Conservation (phyloP, 2,329 filamentous ascomycete species). For the Pyrenochaeta sp. region DNA sequence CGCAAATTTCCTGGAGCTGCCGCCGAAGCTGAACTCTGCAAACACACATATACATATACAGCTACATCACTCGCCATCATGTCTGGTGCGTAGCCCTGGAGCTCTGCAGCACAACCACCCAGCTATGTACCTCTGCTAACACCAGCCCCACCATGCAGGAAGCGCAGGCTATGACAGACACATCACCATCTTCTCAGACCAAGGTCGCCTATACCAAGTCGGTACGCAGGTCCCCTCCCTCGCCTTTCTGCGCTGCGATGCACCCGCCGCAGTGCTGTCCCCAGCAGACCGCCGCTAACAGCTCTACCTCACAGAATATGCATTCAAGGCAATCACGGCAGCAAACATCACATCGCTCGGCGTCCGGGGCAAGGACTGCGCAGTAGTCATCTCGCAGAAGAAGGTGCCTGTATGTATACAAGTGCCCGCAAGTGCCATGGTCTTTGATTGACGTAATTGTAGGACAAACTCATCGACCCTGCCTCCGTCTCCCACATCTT, state of each 20-base stretch:
- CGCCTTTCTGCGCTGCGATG: constrained; percentile 1
- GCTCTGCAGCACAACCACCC: constrained; percentile 20
- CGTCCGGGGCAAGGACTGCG: constrained; percentile 94
- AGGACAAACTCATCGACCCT: constrained; percentile 99
- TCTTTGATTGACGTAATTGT: constrained; percentile 14
- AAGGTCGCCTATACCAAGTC: constrained; percentile 98
- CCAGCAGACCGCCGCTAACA: constrained; percentile 22
- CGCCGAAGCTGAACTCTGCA: constrained; percentile 37
- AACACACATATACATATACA: constrained; percentile 32
- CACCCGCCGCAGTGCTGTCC: constrained; percentile 2
- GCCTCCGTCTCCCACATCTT: constrained; percentile 97
- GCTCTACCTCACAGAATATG: constrained; percentile 77
- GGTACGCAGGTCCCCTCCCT: constrained; percentile 68
- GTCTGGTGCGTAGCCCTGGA: constrained; percentile 50
- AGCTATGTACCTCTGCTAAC: constrained; percentile 36
- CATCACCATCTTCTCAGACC: constrained; percentile 99
- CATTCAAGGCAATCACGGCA: constrained; percentile 99
- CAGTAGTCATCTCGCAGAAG: constrained; percentile 97
- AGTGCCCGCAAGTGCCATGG: constrained; percentile 1
- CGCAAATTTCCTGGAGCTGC: constrained; percentile 34
- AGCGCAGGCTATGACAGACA: constrained; percentile 88
- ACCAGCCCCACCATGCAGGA: constrained; percentile 35
- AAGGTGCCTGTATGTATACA: constrained; percentile 86
- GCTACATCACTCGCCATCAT: constrained; percentile 42
- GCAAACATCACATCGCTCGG: constrained; percentile 99